phyloP scores from a whole-genome alignment of 331 rosid species.

The Quercus lobata region DNA sequence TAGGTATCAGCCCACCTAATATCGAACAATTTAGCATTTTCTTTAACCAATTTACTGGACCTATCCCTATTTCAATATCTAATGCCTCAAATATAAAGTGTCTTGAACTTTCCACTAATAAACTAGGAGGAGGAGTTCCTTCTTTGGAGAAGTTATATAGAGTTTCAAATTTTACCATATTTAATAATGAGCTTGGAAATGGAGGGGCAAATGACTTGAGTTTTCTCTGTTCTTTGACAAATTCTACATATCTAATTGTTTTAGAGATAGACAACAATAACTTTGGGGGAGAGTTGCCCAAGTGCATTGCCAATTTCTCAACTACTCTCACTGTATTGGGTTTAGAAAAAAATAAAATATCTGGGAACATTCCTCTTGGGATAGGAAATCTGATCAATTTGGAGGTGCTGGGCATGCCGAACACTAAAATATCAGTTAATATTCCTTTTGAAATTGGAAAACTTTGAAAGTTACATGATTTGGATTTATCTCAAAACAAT shows the following conservation, averaged over 20 bases:
- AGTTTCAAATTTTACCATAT: rapidly evolving
- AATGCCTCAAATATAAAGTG: rapidly evolving
- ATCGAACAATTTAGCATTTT: rapidly evolving
- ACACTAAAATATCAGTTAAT: too few species aligned
- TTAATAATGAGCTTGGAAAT: not conserved
- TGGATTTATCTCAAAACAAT: too few species aligned
- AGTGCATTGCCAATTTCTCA: not conserved
- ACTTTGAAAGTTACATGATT: rapidly evolving
- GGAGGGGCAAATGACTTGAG: not conserved
- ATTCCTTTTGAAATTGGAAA: too few species aligned
- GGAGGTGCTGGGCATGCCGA: rapidly evolving
- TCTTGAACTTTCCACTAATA: rapidly evolving
- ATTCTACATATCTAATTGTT: not conserved
- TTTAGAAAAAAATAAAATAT: too few species aligned
- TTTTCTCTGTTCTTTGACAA: not conserved
- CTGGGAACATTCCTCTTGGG: too few species aligned
- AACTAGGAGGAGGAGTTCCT: too few species aligned
- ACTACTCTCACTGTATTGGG: too few species aligned
- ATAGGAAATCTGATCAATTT: too few species aligned
- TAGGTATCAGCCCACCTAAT: too few species aligned
- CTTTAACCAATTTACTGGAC: rapidly evolving
- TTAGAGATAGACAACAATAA: not conserved
- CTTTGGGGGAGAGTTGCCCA: constrained; percentile 7
- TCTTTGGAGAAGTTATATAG: too few species aligned
- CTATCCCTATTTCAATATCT: too few species aligned